Evolutionary conservation across 305 asterid species (phyloP).

Genomic region (Coffea humblotiana): DNA sequence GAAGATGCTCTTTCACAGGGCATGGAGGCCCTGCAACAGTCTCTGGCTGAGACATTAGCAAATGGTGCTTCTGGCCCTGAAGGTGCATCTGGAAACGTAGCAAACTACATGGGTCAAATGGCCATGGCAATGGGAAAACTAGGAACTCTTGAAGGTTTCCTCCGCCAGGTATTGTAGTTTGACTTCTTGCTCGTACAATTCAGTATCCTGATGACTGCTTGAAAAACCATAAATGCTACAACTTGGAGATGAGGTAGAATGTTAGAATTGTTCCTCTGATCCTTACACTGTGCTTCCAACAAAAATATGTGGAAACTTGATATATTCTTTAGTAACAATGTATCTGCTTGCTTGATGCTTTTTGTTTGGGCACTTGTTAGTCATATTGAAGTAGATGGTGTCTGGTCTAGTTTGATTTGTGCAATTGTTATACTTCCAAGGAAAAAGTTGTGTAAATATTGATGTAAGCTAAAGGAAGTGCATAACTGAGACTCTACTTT

Average conservation of each 20-base stretch:
- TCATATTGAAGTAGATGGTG: not conserved
- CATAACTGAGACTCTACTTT: not conserved
- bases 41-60: conserved; percentile 84
- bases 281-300: not conserved
- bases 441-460: not conserved
- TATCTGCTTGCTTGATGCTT: no score
- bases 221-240: not conserved
- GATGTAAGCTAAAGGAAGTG: not conserved
- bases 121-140: conserved; percentile 98
- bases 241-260: not conserved
- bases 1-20: conserved; percentile 98
- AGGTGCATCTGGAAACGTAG: conserved; percentile 72
- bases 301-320: not conserved
- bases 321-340: not conserved
- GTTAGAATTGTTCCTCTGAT: not conserved
- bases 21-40: conserved; percentile 88
- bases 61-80: conserved; percentile 61
- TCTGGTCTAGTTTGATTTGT: not conserved
- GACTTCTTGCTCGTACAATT: not conserved
- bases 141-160: conserved; percentile 85
- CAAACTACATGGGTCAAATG: conserved; percentile 91
- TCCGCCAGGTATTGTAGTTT: conserved; percentile 61
- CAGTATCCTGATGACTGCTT: not conserved
- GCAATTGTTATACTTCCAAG: no score
- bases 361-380: not conserved